Conservation (phyloP, 1,284 basidiomycete species). For the Albatrellus sp. region DNA sequence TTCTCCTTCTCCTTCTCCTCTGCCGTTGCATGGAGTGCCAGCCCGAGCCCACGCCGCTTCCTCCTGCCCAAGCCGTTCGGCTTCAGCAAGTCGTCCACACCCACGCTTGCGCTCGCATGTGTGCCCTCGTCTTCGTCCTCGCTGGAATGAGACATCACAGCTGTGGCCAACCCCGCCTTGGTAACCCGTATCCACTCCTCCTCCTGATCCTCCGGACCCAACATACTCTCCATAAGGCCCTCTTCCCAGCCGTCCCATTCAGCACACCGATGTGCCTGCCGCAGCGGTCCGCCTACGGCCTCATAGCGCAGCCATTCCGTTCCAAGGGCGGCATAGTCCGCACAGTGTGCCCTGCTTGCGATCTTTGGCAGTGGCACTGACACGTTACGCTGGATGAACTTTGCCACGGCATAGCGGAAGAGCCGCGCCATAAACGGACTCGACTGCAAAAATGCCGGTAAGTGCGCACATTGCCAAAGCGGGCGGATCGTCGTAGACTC, state of each 20-base stretch:
- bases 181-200: conserved; percentile 51
- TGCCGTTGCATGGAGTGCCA: conserved; percentile 16
- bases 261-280: conserved; percentile 61
- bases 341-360: conserved; percentile 6
- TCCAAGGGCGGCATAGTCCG: conserved; percentile 30
- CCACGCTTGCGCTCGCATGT: conserved; percentile 2
- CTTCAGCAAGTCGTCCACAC: conserved; percentile 9
- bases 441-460: conserved; percentile 65
- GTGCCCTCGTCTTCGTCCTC: conserved; percentile 6
- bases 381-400: conserved; percentile 22
- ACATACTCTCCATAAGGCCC: conserved; percentile 58
- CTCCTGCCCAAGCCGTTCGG: conserved; percentile 8
- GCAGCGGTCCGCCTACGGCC: conserved; percentile 44
- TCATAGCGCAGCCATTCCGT: conserved; percentile 65
- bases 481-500: conserved; percentile 74
- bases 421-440: conserved; percentile 59
- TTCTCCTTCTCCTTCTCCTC: conserved; percentile 49
- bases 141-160: not conserved
- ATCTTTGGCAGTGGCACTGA: conserved; percentile 7
- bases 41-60: conserved; percentile 1
- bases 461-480: conserved; percentile 70
- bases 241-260: conserved; percentile 87
- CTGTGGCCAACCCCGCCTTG: conserved; percentile 10
- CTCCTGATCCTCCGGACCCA: conserved; percentile 57
- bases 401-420: conserved; percentile 49